These are phyloP conservation scores for Pyrenochaeta sp. DNA, from an alignment of 2,329 filamentous ascomycete species.

Conservation along the genomic window DNA sequence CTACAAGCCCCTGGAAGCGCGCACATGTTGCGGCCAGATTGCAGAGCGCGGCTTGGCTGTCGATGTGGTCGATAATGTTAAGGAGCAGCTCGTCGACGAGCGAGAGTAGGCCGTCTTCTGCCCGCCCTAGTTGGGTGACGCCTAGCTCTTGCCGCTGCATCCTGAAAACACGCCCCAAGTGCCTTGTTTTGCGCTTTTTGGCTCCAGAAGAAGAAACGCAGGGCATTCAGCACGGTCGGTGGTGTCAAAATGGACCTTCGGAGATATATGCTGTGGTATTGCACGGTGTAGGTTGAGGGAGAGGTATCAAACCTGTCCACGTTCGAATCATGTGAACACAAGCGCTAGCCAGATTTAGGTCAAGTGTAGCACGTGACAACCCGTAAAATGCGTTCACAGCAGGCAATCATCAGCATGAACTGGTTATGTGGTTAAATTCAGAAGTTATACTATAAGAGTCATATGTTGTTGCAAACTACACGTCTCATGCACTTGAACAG, in stretches of 20 bases:
- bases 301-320: too few relatives aligned
- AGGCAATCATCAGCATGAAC: too few relatives aligned
- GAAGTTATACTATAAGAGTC: too few relatives aligned
- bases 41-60: constrained; percentile 27
- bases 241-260: not conserved
- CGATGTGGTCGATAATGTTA: constrained; percentile 42
- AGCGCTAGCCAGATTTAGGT: too few relatives aligned
- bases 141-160: constrained; percentile 26
- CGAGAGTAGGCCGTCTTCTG: constrained; percentile 28
- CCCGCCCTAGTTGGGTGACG: constrained; percentile 18
- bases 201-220: constrained; percentile 25
- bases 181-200: constrained; percentile 39
- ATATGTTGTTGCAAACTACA: too few relatives aligned
- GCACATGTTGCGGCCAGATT: constrained; percentile 41
- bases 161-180: constrained; percentile 31
- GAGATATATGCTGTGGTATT: not conserved
- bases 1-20: constrained; percentile 38
- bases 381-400: too few relatives aligned
- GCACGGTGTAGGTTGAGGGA: too few relatives aligned
- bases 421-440: too few relatives aligned
- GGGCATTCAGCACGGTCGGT: constrained; percentile 25
- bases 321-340: too few relatives aligned
- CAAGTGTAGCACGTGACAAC: too few relatives aligned
- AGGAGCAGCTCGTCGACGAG: constrained; percentile 47
- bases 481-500: too few relatives aligned